phyloP scores from a whole-genome alignment of 2,329 filamentous ascomycete species.

The Penicillium sp. region DNA sequence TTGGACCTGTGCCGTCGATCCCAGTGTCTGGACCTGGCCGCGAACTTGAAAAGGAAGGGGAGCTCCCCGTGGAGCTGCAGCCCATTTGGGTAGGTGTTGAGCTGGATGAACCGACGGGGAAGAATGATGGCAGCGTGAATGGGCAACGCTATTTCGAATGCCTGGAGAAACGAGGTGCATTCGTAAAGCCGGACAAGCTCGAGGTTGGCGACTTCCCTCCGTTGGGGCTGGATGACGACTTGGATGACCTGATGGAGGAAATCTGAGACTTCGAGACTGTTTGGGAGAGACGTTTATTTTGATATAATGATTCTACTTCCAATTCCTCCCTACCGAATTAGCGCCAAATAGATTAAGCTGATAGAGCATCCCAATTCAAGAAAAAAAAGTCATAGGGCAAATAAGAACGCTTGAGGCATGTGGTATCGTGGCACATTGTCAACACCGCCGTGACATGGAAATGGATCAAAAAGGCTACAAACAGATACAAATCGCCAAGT shows the following conservation, averaged over 20 bases:
- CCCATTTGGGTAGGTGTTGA: constrained; percentile 60
- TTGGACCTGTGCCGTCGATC: constrained; percentile 44
- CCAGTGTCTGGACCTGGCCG: constrained; percentile 35
- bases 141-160: constrained; percentile 58
- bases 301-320: constrained; percentile 4
- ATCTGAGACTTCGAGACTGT: constrained; percentile 36
- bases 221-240: constrained; percentile 53
- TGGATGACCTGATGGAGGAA: constrained; percentile 58
- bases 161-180: constrained; percentile 57
- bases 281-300: neutral
- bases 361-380: neutral
- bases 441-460: constrained; percentile 13
- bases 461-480: neutral
- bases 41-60: constrained; percentile 17
- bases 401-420: constrained; percentile 19
- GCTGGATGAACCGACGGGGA: constrained; percentile 65
- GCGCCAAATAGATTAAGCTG: constrained; percentile 7
- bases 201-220: constrained; percentile 62
- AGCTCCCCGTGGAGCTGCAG: constrained; percentile 21
- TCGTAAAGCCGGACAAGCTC: constrained; percentile 63
- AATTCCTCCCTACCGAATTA: constrained; percentile 8
- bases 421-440: constrained; percentile 22
- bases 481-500: neutral
- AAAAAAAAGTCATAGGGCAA: neutral
- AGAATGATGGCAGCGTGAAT: constrained; percentile 60